Evolutionary conservation across 2,329 filamentous ascomycete species (phyloP), one percentile per base, ranked within the genome.

Genomic region (Nemania sp.): DNA sequence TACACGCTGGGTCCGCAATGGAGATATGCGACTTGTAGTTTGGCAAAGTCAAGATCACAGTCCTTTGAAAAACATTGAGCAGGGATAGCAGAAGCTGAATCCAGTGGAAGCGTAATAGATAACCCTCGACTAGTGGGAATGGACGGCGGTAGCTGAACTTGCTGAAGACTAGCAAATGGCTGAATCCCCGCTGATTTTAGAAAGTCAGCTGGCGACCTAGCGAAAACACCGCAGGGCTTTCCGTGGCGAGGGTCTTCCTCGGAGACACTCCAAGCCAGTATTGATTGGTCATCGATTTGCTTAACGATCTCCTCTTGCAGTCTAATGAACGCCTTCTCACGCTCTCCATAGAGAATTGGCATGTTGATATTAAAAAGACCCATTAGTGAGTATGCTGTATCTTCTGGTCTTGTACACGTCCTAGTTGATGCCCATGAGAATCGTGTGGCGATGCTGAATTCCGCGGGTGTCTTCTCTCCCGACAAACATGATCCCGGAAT

Each of bases 401-500:
- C 55, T 39, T 55, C 55, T 26, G 17, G 11, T 15, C 47, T 39
- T 4, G 41, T 58, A 7, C 52, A 49, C 9, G 11, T 26, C 12
- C 55, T 37, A 5, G 17, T 12, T 2, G 52, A 44, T 15, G 55
- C 55, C 52, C 52, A 58, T 14, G 55, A 52, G 39, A 58, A 52
- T 12, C 56, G 66, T 23, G 67, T 60, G 11, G 58, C 63, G 20
- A 61, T 59, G 14, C 52, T 59, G 15, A 43, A 53, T 2, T 44
- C 44, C 9, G 22, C 30, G n/a, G 57, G 22, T 6, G 19, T 9
- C 2, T 24, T 39, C 5, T 6, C 9, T 11, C 26, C 26, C 6
- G 24, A 41, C 6, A 69, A 61, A 2, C 63, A 45, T 12, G 39
- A 31, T 0, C 24, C 19, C 2, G 58, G 48, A 22, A 72, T 67